phyloP scores from a whole-genome alignment of 1,284 basidiomycete genomes.

The Heterobasidion occidentale region DNA sequence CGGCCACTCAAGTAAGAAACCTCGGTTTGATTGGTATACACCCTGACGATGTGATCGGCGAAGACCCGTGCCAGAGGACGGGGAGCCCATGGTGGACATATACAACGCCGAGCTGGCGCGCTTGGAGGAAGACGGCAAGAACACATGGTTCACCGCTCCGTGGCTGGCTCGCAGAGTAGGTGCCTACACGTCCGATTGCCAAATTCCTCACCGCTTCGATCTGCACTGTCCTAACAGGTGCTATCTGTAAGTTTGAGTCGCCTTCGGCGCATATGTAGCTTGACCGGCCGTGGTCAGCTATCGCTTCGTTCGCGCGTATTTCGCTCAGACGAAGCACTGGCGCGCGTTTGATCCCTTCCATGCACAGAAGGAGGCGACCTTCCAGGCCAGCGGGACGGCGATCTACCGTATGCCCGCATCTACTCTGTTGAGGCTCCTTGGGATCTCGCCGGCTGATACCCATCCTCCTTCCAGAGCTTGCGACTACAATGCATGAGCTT shows the following conservation, averaged over 20 bases:
- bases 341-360: conserved; percentile 80
- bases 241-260: conserved; percentile 38
- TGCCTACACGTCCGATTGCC: conserved; percentile 1
- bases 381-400: conserved; percentile 72
- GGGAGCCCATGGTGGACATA: conserved; percentile 52
- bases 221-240: conserved; percentile 32
- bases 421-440: not conserved
- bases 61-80: conserved; percentile 68
- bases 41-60: not conserved
- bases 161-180: conserved; percentile 92
- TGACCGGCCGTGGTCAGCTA: conserved; percentile 45
- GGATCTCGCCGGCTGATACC: too few species aligned
- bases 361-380: conserved; percentile 75
- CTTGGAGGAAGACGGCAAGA: conserved; percentile 40
- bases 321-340: conserved; percentile 72
- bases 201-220: not conserved
- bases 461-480: conserved; percentile 44
- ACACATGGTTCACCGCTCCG: conserved; percentile 87
- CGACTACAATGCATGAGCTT: conserved; percentile 60
- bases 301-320: conserved; percentile 74
- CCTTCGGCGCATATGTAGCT: too few species aligned
- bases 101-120: conserved; percentile 71
- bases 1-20: conserved; percentile 58
- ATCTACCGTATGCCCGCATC: conserved; percentile 54
- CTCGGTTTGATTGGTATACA: not conserved